Base-by-base conservation (phyloP, 805 yeast genomes). In the Candida succiphila region DNA sequence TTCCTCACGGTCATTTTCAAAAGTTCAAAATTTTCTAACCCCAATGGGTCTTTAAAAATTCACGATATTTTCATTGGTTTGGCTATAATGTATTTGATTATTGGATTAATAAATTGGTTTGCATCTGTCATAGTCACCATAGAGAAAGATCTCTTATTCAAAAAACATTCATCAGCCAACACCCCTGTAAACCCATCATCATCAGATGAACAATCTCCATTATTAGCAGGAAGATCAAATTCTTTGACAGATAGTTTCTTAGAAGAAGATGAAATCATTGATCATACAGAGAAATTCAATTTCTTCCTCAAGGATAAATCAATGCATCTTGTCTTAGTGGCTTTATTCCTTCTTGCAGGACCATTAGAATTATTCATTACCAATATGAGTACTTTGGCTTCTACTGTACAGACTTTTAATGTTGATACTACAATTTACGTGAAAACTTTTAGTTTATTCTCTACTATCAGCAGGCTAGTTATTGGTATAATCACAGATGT, bases 331-430 rank as follows among this genome's bases (percentile, higher is more conserved):
- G 56, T 85, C n/a, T 62, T 82, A 18, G 38, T 68, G 3, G 69
- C 86, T 9, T 65, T 87, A 34, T 62, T 87, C 19, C 56, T 85
- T 30, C 67, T 78, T 23, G 57, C 84, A 19, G 97, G 97, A 0
- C 89, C 95, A 0, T 60, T 84, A 36, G 97, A 88, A 47, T 75
- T 85, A 66, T 86, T 73, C 53, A 74, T 84, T 41, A 82, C 86
- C 35, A 84, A 87, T 49, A 68, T 88, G 67, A 92, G 89, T 1
- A 38, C 87, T 7, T 60, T 88, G 10, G 58, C 79, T n/a, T 55
- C 59, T 27, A 54, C 70, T 25, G 52, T 63, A 4, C 55, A 59
- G 17, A 40, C 35, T 13, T 22, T 36, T 12, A 24, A 7, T 7
- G 17, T 16, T 8, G 44, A 42, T 10, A 54, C 65, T 25, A 59